Evolutionary conservation across 2,329 filamentous ascomycete species (phyloP), one percentile per base, ranked within the genome.

Genomic region (Penicillium capsulatum): DNA sequence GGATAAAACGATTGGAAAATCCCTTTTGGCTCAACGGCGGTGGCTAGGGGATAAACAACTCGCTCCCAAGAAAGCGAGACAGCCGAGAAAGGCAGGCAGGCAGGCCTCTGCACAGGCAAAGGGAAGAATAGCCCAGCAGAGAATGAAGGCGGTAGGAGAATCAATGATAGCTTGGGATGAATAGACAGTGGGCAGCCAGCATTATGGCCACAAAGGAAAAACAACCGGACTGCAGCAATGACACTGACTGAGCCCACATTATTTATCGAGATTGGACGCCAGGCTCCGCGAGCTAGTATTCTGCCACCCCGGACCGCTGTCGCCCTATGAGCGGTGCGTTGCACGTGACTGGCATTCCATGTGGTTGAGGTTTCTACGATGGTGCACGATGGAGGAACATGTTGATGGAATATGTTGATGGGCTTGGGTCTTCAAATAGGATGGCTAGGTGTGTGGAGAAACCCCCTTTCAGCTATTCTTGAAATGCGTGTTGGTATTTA

Each of bases 191-290:
- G 16, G 15, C 34, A 40, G 20, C 34, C 38, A 33, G 36, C 48
- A 50, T 50, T 40, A 40, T 50, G 45, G 20, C 27, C 35, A 42
- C 22, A 15, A 36, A 34, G 28, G 17, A 36, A 40, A 37, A 43
- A 17, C 41, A n/a, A n/a, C n/a, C n/a, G n/a, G n/a, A 37, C 41
- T 31, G 32, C 36, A 38, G 34, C 17, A 42, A 47, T 36, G 32
- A 15, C 31, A 20, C 34, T 44, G 14, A 17, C 8, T 31, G 4
- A 17, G 11, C n/a, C 29, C 8, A 15, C 29, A 31, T 31, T 14
- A 16, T 11, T 14, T 11, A 11, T 24, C 22, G 10, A n/a, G n/a
- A 28, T 14, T 14, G 13, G 26, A 14, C 26, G 4, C 5, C 4
- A 28, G 26, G n/a, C 26, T 28, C 26, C 11, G 26, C n/a, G 40